Evolutionary conservation across 257 asterid genomes (phyloP), one percentile per base, ranked within the genome.

Genomic region (Solanum chilense): DNA sequence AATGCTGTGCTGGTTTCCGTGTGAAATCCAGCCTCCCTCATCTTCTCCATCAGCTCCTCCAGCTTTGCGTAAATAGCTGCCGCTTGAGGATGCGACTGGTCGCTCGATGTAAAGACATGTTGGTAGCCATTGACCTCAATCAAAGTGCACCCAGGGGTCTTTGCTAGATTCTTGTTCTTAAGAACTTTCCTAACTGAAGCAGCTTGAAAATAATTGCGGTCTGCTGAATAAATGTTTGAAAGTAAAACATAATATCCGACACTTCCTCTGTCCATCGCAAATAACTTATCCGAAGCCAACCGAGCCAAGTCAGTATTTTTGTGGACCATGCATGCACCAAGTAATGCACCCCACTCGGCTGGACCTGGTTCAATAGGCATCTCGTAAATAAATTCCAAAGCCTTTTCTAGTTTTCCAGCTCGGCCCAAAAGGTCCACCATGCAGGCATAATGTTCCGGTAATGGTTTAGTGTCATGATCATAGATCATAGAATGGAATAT

Each of bases 351-450:
- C 98, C 98, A 96, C 88, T 93, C 98, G 29, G 95, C 98, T 60
- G 95, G 90, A 85, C 98, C 94, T 9, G 98, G 95, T 56, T 88
- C 89, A 49, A 91, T 86, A 21, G 96, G 97, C 98, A 95, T 94
- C 87, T 86, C 77, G 23, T 89, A 87, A 81, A 96, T 95, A 77
- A 93, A 95, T 86, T 90, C 92, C 87, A 92, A 6, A 35, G 98
- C 98, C 45, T 91, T 91, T 58, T 92, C 90, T 86, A 96, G 82
- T 86, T 91, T 92, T 89, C 99, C 98, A 33, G 95, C 96, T 89
- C 97, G 93, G 70, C 98, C 99, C n/a, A 94, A 92, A 49, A 95
- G 93, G 92, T 95, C 98, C 27, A 95, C 98, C 98, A 94, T 93
- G 91, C 96, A 94, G 4, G 99, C 96, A 62, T 93, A 96, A 88